Evolutionary conservation across 106 monocot genomes (phyloP).

Genomic region (Triglochin maritima): DNA sequence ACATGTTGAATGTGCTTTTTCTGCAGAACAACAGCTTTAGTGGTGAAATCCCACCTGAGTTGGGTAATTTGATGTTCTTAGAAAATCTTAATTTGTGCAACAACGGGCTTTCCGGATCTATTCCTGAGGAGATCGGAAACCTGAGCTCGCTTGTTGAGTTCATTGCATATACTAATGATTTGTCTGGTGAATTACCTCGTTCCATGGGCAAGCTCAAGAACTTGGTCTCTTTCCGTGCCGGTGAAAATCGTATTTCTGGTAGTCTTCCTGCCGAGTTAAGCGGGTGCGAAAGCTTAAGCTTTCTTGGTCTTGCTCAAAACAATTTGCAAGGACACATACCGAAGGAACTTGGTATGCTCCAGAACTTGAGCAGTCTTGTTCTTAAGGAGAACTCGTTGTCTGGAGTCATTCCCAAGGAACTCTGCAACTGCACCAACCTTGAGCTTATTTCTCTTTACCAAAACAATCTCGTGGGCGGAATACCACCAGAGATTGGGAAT

Average conservation of each 20-base stretch:
- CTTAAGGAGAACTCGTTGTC: slow-evolving; percentile 59
- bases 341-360: slow-evolving; percentile 57
- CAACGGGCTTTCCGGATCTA: slow-evolving; percentile 56
- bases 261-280: slow-evolving; percentile 58
- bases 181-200: slow-evolving; percentile 51
- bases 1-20: slow-evolving; percentile 32
- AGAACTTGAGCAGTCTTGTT: slow-evolving; percentile 38
- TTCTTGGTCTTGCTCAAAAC: slow-evolving; percentile 90
- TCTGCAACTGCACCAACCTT: slow-evolving; percentile 61
- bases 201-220: slow-evolving; percentile 68
- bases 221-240: slow-evolving; percentile 44
- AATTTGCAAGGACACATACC: slow-evolving; percentile 52
- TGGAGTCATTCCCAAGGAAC: slow-evolving; percentile 55
- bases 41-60: slow-evolving; percentile 50
- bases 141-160: slow-evolving; percentile 46
- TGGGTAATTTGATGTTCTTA: slow-evolving; percentile 57
- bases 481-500: slow-evolving; percentile 59
- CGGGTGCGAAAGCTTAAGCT: slow-evolving; percentile 38
- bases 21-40: slow-evolving; percentile 68
- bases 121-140: slow-evolving; percentile 76
- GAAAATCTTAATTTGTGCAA: slow-evolving; percentile 53
- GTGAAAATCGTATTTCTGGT: slow-evolving; percentile 75
- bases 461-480: slow-evolving; percentile 61
- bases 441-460: slow-evolving; percentile 72
- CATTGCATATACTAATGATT: slow-evolving; percentile 61